Evolutionary conservation across 108 stramenopile species (phyloP).

Genomic region (Tribonema minus): DNA sequence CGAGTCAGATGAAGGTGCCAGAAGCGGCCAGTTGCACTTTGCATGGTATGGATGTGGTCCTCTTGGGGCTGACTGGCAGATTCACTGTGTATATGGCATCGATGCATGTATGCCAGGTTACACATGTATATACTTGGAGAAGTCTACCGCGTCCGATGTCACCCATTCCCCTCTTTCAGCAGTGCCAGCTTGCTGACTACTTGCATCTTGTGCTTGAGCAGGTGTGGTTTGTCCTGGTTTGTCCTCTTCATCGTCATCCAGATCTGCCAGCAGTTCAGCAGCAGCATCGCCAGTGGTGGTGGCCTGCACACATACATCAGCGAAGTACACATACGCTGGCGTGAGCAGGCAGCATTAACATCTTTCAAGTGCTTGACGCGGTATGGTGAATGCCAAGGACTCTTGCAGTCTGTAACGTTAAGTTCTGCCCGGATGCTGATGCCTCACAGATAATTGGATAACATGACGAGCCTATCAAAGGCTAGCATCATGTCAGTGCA

Average conservation of each 20-base stretch:
- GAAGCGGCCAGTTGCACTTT: no score
- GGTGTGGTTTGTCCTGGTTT: not conserved
- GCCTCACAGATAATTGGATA: no score
- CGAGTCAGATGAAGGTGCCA: no score
- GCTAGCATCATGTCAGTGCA: no score
- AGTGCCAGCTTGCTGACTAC: not conserved
- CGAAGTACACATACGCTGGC: no score
- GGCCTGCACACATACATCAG: no score
- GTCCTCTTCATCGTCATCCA: not conserved
- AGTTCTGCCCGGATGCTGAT: no score
- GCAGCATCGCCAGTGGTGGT: not conserved
- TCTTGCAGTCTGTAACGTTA: no score
- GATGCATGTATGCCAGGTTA: not conserved
- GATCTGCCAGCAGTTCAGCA: not conserved
- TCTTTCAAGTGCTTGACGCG: not conserved
- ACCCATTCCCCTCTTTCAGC: not conserved
- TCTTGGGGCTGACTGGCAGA: no score
- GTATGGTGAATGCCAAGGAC: not conserved
- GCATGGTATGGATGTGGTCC: no score
- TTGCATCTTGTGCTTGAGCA: not conserved
- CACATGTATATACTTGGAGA: not conserved
- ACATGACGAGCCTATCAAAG: no score
- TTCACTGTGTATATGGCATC: no score
- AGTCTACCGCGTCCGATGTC: not conserved
- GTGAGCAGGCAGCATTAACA: not conserved